Base-by-base conservation (phyloP, 768 basidiomycete species). In the Naganishia kalamii region DNA sequence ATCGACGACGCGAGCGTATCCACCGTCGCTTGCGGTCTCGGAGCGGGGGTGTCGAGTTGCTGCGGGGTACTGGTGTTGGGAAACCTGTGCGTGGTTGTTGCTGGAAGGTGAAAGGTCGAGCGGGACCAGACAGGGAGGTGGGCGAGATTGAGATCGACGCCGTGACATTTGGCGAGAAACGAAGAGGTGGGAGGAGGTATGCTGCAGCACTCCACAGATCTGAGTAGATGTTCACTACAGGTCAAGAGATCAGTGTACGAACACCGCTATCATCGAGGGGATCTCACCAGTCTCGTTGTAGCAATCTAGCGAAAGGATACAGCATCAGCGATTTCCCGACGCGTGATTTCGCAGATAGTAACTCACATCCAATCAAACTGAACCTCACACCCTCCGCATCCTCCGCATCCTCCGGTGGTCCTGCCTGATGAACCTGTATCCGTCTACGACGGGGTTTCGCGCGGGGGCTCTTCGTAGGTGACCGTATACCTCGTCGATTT, bases 221-320 rank as follows among this genome's bases (percentile, higher is more conserved):
- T 65, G 83, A 87, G 77, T 90, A 88, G 49, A 92, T 90, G 78
- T 93, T 93, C 63, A 92, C 89, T 89, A 71, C 60, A 37, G 52
- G 60, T 11, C 43, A 49, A 50, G 35, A 66, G 47, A 63, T 52
- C 44, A 41, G 63, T 25, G 30, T 43, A n/a, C 25, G n/a, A n/a
- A 11, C 46, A 25, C 48, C 23, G 59, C 15, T 46, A 7, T n/a
- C 35, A 57, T 2, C 27, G n/a, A 32, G n/a, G n/a, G n/a, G n/a
- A 33, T 41, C 72, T 40, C 48, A 72, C 75, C 70, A 0, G 73
- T 76, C 66, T 78, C 77, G 40, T 78, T 78, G 40, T 78, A 75
- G 17, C 75, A 40, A 61, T 73, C 75, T 76, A 54, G 11, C 12
- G 40, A 11, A n/a, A n/a, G n/a, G n/a, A n/a, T n/a, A n/a, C n/a